Percentiles rank a stretch among this genome's conserved stretches.
Conservation (phyloP, 116 monocot genomes). For the Trichopus zeylanicus region DNA sequence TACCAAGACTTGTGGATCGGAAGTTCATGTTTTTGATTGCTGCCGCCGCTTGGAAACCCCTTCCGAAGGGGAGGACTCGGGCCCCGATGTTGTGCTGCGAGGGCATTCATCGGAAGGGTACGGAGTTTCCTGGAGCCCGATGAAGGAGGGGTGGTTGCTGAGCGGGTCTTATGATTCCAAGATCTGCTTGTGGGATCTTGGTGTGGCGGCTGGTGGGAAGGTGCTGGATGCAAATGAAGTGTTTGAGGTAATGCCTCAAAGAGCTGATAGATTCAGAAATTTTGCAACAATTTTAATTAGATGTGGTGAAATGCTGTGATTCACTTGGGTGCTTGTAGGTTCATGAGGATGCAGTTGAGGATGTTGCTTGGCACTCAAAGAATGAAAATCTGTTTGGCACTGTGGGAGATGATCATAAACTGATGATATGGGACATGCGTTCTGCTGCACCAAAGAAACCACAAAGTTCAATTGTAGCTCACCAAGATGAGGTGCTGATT, state of each 20-base stretch:
- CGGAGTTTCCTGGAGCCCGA: constrained; percentile 68
- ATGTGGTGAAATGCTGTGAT: not conserved
- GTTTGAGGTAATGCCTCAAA: constrained; percentile 58
- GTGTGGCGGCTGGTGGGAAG: constrained; percentile 9
- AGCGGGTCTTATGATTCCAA: constrained; percentile 83
- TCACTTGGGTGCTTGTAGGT: constrained; percentile 23
- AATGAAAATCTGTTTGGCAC: constrained; percentile 89
- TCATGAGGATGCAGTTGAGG: constrained; percentile 72
- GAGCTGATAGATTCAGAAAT: not conserved
- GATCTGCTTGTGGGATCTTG: constrained; percentile 90
- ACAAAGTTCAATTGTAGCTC: constrained; percentile 52
- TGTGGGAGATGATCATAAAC: constrained; percentile 79
- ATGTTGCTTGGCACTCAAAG: constrained; percentile 77
- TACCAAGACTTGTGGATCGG: constrained; percentile 69
- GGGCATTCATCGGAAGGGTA: constrained; percentile 82
- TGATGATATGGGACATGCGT: constrained; percentile 97
- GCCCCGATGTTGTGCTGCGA: constrained; percentile 42
- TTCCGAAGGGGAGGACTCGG: constrained; percentile 4
- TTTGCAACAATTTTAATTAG: not conserved
- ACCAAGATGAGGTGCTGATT: constrained; percentile 58
- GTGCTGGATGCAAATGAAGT: constrained; percentile 46
- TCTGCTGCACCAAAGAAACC: constrained; percentile 40
- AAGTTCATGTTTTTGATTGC: constrained; percentile 65
- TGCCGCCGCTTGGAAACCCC: constrained; percentile 1
- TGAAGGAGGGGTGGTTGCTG: constrained; percentile 69